Evolutionary conservation across 192 early-diverging fungal genomes (phyloP), one percentile per base, ranked within the genome.

Genomic region (Podila epicladia): DNA sequence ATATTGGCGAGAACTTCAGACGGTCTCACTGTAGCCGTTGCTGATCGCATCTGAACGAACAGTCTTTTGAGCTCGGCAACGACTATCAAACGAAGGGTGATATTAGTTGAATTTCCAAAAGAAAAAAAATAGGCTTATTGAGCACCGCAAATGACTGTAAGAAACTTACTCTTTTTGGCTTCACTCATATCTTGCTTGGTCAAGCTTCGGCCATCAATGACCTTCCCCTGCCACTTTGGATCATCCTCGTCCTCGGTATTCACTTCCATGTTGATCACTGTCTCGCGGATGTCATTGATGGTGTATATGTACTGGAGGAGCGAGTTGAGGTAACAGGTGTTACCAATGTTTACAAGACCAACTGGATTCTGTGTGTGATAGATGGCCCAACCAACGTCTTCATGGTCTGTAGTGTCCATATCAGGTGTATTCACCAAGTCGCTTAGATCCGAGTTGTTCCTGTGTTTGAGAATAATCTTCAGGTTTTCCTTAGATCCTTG

Each of bases 271-370:
- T 87, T 75, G 65, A 94, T 62, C 8, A 95, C 88, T 1, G 91
- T 80, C 11, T 89, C 70, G 3, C 94, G 88, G 5, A 95, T 75
- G 1, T 88, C 87, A 31, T 83, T 59, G 4, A 95, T 65, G 0
- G 92, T 92, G 61, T 89, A 95, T 26, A 92, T 80, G 62, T 93
- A 94, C 86, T 94, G 91, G 26, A 97, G 80, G 24, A 97, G 75
- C 45, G 93, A 93, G 75, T 96, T 97, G 20, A 97, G 85, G 73
- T 97, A 97, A 82, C 95, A 97, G 0, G 95, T 97, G 57, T 94
- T 95, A 49, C 94, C 94, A 75, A 95, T 93, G 62, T 97, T 97
- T 31, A 86, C 83, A 48, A 94, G 86, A 8, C 94, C 95, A 0
- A 92, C 87, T 8, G 94, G 94, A 37, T 89, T 87, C 60, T 85